phyloP scores from a whole-genome alignment of 2,329 filamentous ascomycete species.

The Karstenula rhodostoma region DNA sequence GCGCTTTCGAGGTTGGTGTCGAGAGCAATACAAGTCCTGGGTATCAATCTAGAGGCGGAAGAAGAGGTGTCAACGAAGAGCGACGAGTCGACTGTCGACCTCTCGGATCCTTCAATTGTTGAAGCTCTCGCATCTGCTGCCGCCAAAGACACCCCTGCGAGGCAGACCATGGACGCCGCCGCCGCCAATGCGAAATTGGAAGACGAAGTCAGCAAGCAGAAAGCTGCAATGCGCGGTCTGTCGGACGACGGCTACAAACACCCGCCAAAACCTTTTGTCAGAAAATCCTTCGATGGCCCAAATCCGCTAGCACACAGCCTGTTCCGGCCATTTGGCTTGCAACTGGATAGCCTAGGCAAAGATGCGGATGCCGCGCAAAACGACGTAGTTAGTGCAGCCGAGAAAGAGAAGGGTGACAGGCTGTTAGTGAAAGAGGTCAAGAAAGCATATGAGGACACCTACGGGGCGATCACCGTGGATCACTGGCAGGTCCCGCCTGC shows the following conservation, averaged over 20 bases:
- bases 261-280: conserved; percentile 22
- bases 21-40: conserved; percentile 31
- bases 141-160: conserved; percentile 12
- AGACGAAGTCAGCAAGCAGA: conserved; percentile 38
- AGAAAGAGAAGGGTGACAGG: conserved; percentile 27
- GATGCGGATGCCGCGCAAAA: conserved; percentile 18
- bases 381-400: conserved; percentile 17
- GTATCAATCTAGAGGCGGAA: conserved; percentile 24
- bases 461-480: conserved; percentile 33
- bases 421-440: conserved; percentile 35
- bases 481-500: conserved; percentile 29
- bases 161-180: conserved; percentile 17
- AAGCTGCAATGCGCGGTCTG: conserved; percentile 37
- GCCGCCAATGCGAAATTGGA: conserved; percentile 34
- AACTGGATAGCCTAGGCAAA: conserved; percentile 36
- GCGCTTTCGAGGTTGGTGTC: conserved; percentile 36
- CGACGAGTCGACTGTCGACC: not conserved
- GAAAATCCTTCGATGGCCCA: conserved; percentile 28
- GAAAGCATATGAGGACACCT: conserved; percentile 38
- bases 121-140: not conserved
- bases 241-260: conserved; percentile 39
- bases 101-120: not conserved
- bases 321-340: conserved; percentile 41
- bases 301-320: conserved; percentile 40
- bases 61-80: conserved; percentile 13